phyloP scores from a whole-genome alignment of 345 rosid genomes.

The Hibiscus mutabilis region DNA sequence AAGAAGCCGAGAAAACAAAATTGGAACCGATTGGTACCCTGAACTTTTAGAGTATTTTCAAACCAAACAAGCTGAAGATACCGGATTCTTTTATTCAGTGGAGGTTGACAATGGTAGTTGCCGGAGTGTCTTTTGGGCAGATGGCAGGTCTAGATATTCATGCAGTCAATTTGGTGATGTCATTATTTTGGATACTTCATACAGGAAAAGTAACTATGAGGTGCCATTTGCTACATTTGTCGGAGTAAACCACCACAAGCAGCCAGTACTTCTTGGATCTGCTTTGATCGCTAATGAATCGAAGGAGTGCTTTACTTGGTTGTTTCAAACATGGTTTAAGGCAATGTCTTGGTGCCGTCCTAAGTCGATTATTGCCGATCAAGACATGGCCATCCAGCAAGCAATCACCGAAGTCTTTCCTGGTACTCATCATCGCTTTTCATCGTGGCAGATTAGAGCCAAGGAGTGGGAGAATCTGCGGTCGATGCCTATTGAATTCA shows the following conservation, averaged over 20 bases:
- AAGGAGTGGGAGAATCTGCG: constrained; percentile 58
- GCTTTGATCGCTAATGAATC: constrained; percentile 69
- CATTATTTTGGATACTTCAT: constrained; percentile 65
- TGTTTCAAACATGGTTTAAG: constrained; percentile 77
- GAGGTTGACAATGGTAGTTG: constrained; percentile 57
- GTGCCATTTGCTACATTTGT: constrained; percentile 78
- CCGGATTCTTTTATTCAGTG: constrained; percentile 71
- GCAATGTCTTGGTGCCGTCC: constrained; percentile 75
- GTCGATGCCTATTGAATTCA: constrained; percentile 46
- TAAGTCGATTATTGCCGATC: constrained; percentile 73
- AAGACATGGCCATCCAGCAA: constrained; percentile 60
- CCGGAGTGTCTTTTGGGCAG: constrained; percentile 82
- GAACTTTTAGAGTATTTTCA: constrained; percentile 70
- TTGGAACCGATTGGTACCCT: constrained; percentile 70
- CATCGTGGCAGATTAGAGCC: constrained; percentile 63
- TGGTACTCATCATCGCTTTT: constrained; percentile 64
- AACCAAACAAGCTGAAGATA: constrained; percentile 69
- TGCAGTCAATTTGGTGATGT: constrained; percentile 85
- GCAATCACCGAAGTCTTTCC: constrained; percentile 72
- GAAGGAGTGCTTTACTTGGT: constrained; percentile 63
- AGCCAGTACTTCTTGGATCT: constrained; percentile 85
- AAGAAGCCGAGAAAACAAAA: constrained; percentile 36
- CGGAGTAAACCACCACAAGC: constrained; percentile 85
- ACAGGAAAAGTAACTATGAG: constrained; percentile 46
- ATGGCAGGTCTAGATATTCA: constrained; percentile 80